A percentile compares a stretch with the other conserved stretches of the same genome.
Evolutionary conservation across 2,329 filamentous ascomycete species (phyloP).

Genomic region (Pezicula neosporulosa): DNA sequence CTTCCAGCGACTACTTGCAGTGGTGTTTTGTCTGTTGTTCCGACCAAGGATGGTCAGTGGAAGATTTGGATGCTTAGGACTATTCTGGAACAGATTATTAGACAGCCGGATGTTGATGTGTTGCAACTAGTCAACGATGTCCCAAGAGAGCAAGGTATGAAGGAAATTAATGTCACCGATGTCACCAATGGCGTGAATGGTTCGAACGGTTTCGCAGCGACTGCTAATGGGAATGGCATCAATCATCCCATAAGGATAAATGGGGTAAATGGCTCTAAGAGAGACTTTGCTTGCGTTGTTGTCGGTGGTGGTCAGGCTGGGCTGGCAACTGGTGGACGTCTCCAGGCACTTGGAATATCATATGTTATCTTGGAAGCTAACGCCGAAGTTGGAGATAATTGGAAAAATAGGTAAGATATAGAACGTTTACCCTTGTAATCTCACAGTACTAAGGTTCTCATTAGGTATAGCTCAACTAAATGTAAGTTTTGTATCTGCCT

Average conservation of each 20-base stretch:
- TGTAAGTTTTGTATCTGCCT: conserved; percentile 1
- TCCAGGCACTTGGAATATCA: conserved; percentile 53
- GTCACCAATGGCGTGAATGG: too few relatives aligned
- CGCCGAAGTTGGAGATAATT: conserved; percentile 56
- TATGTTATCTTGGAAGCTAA: conserved; percentile 55
- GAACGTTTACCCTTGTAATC: too few relatives aligned
- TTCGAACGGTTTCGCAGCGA: too few relatives aligned
- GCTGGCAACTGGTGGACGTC: conserved; percentile 50
- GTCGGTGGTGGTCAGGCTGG: conserved; percentile 57
- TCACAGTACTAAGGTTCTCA: too few relatives aligned
- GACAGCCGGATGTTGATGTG: conserved; percentile 5
- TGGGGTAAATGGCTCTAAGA: background rate
- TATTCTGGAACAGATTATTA: conserved; percentile 9
- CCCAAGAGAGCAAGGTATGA: background rate
- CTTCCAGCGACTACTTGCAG: conserved; percentile 3
- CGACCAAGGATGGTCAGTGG: conserved; percentile 4
- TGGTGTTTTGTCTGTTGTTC: conserved; percentile 8
- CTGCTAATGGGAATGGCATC: too few relatives aligned
- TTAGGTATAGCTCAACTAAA: conserved; percentile 26
- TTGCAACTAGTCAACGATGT: background rate
- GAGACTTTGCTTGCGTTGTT: conserved; percentile 10
- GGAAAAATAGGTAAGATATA: conserved; percentile 42
- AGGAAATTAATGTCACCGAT: background rate
- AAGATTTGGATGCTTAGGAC: conserved; percentile 13
- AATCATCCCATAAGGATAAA: too few relatives aligned